phyloP scores from a whole-genome alignment of 331 rosid genomes.

The Malus hybrid region DNA sequence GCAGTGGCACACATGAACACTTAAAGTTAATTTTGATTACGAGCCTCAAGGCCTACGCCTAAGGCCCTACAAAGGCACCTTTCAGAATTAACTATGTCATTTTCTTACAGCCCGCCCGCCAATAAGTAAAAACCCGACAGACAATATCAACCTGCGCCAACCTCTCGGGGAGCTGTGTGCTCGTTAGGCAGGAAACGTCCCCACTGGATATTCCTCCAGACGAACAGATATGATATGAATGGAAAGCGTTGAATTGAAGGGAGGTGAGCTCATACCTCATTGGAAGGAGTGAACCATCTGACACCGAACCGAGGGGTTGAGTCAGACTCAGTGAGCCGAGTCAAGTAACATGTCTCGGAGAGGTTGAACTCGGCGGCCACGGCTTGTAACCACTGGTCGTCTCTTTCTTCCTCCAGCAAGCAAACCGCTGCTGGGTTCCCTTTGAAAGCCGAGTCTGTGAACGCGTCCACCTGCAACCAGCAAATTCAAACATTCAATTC shows the following conservation, averaged over 20 bases:
- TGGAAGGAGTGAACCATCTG: constrained; percentile 71
- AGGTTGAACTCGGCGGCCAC: constrained; percentile 71
- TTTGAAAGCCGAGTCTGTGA: constrained; percentile 58
- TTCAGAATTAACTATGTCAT: no score
- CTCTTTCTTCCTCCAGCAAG: constrained; percentile 48
- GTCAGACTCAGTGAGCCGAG: constrained; percentile 19
- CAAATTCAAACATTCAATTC: not conserved
- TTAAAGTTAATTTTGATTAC: no score
- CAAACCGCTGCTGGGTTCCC: constrained; percentile 89
- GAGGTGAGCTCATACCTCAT: constrained; percentile 35
- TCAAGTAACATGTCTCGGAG: constrained; percentile 47
- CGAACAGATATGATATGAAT: not conserved
- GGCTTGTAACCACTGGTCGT: constrained; percentile 49
- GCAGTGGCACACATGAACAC: no score
- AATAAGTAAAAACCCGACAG: no score
- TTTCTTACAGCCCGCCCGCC: no score
- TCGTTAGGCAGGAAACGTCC: no score
- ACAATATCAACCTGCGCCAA: no score
- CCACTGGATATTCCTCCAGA: no score
- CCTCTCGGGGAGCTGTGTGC: no score
- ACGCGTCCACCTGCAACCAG: constrained; percentile 57
- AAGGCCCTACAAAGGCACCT: no score
- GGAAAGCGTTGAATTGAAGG: not conserved
- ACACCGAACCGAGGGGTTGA: constrained; percentile 49
- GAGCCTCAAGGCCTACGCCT: no score